Conservation (phyloP, 2,329 filamentous ascomycete genomes). For the Trichoderma sp. region DNA sequence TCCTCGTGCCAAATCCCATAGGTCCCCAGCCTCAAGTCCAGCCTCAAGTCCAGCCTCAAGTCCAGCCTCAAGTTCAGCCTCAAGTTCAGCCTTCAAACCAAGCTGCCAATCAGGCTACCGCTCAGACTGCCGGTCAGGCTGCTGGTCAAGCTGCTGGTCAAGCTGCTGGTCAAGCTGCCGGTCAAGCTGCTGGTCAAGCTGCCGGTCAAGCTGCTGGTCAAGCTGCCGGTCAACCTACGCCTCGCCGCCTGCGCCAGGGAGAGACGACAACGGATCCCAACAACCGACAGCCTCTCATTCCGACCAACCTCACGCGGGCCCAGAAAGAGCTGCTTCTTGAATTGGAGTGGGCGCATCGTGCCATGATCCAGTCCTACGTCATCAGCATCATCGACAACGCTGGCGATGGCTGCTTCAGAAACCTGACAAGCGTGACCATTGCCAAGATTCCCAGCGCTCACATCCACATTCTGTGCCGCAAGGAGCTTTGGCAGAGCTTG, state of each 20-base stretch:
- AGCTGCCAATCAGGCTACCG: no score
- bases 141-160: no score
- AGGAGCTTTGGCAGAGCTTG: slow-evolving; percentile 61
- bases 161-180: no score
- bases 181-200: no score
- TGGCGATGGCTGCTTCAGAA: slow-evolving; percentile 43
- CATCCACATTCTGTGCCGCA: slow-evolving; percentile 51
- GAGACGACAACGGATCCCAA: slow-evolving; percentile 18
- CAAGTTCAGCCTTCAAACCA: not conserved
- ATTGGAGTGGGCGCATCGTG: slow-evolving; percentile 65
- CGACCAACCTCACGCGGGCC: slow-evolving; percentile 54
- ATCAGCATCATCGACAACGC: slow-evolving; percentile 61
- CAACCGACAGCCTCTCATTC: slow-evolving; percentile 41
- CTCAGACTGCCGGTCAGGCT: no score
- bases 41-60: no score
- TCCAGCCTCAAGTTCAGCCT: no score
- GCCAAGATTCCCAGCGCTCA: slow-evolving; percentile 62
- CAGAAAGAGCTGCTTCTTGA: slow-evolving; percentile 68
- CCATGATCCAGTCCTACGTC: slow-evolving; percentile 65
- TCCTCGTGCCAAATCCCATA: not conserved
- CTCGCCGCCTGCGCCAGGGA: slow-evolving; percentile 1
- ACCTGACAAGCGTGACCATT: slow-evolving; percentile 58
- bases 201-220: no score
- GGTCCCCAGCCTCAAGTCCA: no score
- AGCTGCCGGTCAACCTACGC: not conserved